Percentiles rank a stretch among this genome's conserved stretches.
Evolutionary conservation across 2,329 filamentous ascomycete genomes (phyloP).

Genomic region (Aspergillus bombycis): DNA sequence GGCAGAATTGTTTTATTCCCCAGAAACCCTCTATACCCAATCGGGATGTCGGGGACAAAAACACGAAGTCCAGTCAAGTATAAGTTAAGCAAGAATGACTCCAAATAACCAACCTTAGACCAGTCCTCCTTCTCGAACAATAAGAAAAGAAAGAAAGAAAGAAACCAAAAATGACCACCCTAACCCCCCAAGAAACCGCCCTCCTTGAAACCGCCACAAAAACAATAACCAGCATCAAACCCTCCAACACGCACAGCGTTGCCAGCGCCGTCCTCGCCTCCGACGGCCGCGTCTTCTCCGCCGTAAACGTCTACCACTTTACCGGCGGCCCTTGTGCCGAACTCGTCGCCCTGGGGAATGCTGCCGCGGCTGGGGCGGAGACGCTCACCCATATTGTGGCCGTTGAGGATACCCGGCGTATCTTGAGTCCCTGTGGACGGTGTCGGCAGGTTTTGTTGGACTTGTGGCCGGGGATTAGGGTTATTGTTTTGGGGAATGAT

Average conservation of each 20-base stretch:
- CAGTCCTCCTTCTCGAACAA: too few species aligned
- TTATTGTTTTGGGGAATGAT: slow-evolving; percentile 17
- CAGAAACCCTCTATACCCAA: background rate
- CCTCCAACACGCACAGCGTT: slow-evolving; percentile 28
- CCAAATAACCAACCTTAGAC: too few species aligned
- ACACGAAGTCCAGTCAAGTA: too few species aligned
- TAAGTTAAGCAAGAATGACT: too few species aligned
- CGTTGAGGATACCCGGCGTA: slow-evolving; percentile 21
- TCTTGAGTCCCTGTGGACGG: slow-evolving; percentile 32
- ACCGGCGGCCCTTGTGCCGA: slow-evolving; percentile 36
- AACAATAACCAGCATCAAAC: slow-evolving; percentile 25
- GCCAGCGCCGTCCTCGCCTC: slow-evolving; percentile 22
- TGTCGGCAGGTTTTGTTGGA: slow-evolving; percentile 33
- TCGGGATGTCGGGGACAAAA: background rate
- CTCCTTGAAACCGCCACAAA: slow-evolving; percentile 24
- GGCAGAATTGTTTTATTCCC: background rate
- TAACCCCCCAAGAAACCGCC: slow-evolving; percentile 16
- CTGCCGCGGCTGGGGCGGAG: slow-evolving; percentile 24
- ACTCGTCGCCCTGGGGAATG: slow-evolving; percentile 31
- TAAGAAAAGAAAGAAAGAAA: background rate
- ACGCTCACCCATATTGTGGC: slow-evolving; percentile 31
- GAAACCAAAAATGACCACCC: background rate
- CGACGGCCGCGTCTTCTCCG: slow-evolving; percentile 28
- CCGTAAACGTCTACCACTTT: slow-evolving; percentile 31
- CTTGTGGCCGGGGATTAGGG: slow-evolving; percentile 30